These are phyloP conservation scores for Xylaria hypoxylon DNA, from an alignment of 2,329 filamentous ascomycete genomes.

Conservation along the genomic window DNA sequence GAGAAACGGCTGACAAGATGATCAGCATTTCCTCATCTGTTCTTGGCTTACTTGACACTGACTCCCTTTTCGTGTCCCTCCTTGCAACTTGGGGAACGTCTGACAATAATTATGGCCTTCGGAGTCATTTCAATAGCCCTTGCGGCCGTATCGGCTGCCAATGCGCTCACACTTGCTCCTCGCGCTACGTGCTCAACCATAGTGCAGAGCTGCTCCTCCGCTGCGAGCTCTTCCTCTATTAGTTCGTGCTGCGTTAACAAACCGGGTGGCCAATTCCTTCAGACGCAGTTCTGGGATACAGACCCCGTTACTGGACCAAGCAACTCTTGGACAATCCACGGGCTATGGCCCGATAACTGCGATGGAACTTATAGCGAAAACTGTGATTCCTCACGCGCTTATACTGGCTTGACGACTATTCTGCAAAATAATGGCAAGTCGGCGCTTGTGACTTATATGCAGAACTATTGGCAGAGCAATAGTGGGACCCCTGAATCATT, in stretches of 20 bases:
- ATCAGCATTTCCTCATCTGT: constrained; percentile 6
- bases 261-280: constrained; percentile 76
- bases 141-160: constrained; percentile 19
- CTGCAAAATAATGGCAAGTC: constrained; percentile 59
- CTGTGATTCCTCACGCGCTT: constrained; percentile 71
- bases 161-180: not conserved
- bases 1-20: constrained; percentile 3
- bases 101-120: not conserved
- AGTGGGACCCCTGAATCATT: constrained; percentile 71
- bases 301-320: constrained; percentile 71
- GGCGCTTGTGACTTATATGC: constrained; percentile 73
- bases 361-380: constrained; percentile 75
- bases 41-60: constrained; percentile 28
- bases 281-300: constrained; percentile 84
- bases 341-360: constrained; percentile 75
- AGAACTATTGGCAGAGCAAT: constrained; percentile 77
- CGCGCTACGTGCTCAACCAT: constrained; percentile 30
- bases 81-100: constrained; percentile 9
- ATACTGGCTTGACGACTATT: constrained; percentile 74
- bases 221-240: constrained; percentile 53
- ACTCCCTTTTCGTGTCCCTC: constrained; percentile 6
- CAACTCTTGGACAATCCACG: constrained; percentile 80
- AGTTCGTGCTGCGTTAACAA: constrained; percentile 78
- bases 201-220: constrained; percentile 42
- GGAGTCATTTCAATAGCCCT: constrained; percentile 16